Evolutionary conservation across 1,284 basidiomycete genomes (phyloP).

Genomic region (Anthracocystis setariae): DNA sequence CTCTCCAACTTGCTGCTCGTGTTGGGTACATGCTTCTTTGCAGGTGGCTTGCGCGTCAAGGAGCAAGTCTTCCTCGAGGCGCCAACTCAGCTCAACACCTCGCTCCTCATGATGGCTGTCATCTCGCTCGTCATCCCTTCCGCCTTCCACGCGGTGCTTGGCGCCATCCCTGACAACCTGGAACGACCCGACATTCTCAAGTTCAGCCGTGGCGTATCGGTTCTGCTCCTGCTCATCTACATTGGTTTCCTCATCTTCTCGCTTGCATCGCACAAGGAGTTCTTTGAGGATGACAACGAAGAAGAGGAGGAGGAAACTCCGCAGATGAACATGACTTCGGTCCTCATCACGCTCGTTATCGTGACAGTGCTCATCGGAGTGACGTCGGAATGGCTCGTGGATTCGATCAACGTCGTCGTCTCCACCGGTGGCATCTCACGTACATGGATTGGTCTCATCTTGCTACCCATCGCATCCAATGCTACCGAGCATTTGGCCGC

Average conservation of each 20-base stretch:
- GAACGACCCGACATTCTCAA: constrained; percentile 59
- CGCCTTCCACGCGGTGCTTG: constrained; percentile 59
- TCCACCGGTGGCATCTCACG: constrained; percentile 41
- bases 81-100: constrained; percentile 53
- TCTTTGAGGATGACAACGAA: constrained; percentile 46
- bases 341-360: constrained; percentile 45
- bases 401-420: constrained; percentile 52
- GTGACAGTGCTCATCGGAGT: constrained; percentile 58
- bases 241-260: constrained; percentile 58
- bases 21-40: constrained; percentile 61
- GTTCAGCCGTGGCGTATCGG: constrained; percentile 51
- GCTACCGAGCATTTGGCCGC: constrained; percentile 60
- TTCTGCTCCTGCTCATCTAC: constrained; percentile 61
- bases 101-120: constrained; percentile 61
- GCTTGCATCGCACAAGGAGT: constrained; percentile 52
- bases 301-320: constrained; percentile 56
- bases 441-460: constrained; percentile 59
- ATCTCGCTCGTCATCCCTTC: constrained; percentile 61
- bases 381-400: constrained; percentile 61
- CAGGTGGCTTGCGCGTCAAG: constrained; percentile 55
- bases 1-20: constrained; percentile 60
- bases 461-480: constrained; percentile 56
- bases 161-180: constrained; percentile 38
- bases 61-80: constrained; percentile 54
- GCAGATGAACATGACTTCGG: constrained; percentile 49